Conservation (phyloP, 148 eudicot species). For the Amaranthus cruentus region DNA sequence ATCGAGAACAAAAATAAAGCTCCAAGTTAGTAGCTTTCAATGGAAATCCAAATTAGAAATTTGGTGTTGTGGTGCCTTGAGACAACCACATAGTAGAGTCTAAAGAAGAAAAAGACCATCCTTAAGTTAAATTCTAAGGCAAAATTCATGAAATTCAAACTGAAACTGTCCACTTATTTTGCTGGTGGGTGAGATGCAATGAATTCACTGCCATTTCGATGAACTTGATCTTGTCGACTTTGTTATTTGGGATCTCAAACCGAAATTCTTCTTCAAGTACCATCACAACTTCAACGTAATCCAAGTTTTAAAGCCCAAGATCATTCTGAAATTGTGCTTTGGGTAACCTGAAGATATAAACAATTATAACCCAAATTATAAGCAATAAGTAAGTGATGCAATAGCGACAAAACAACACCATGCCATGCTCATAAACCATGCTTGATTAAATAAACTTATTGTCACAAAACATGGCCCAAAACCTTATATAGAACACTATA, state of each 20-base stretch:
- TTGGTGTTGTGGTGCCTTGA: background rate
- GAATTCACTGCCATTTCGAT: slow-evolving; percentile 80
- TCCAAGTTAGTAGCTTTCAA: slow-evolving; percentile 2
- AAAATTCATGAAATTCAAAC: background rate
- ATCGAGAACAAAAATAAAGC: background rate
- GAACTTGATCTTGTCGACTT: slow-evolving; percentile 85
- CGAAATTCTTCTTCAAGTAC: slow-evolving; percentile 89
- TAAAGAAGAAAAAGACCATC: slow-evolving; percentile 5
- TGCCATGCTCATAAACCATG: too few relatives aligned
- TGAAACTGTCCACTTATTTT: slow-evolving; percentile 35
- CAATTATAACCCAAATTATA: background rate
- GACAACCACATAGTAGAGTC: slow-evolving; percentile 7
- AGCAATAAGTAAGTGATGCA: too few relatives aligned
- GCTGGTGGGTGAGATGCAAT: slow-evolving; percentile 96
- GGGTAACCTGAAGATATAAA: slow-evolving; percentile 49
- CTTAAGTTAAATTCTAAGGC: slow-evolving; percentile 15
- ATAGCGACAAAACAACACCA: too few relatives aligned
- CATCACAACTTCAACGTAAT: slow-evolving; percentile 84
- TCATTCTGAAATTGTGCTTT: slow-evolving; percentile 84
- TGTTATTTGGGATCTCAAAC: slow-evolving; percentile 88
- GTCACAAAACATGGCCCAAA: too few relatives aligned
- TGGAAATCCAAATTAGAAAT: background rate
- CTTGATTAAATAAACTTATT: too few relatives aligned
- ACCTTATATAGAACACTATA: too few relatives aligned
- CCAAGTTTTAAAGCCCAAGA: slow-evolving; percentile 87